phyloP scores from a whole-genome alignment of 1,284 basidiomycete genomes.

The Puccinia hordei region DNA sequence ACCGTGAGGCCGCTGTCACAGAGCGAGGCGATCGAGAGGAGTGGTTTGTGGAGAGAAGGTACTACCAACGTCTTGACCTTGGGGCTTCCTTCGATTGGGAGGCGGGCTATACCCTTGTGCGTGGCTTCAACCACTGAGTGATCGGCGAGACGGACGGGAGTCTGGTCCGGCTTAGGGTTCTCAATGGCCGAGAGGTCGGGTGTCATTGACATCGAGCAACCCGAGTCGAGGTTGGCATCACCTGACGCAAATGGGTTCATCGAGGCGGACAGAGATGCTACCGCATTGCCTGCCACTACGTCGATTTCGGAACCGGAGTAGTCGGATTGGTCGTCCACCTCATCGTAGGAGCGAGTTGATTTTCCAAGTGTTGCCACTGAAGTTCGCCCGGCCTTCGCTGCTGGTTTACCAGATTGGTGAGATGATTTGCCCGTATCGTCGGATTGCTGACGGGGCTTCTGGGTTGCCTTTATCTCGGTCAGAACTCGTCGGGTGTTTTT shows the following conservation, averaged over 20 bases:
- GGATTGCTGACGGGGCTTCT: not conserved
- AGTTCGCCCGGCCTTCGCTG: not conserved
- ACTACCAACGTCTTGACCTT: not conserved
- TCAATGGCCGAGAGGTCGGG: not conserved
- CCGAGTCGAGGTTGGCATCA: conserved; percentile 13
- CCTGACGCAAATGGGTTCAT: not conserved
- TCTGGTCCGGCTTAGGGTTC: not conserved
- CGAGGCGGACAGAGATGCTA: too few relatives aligned
- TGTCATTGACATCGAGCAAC: conserved; percentile 9
- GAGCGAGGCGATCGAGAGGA: conserved; percentile 2
- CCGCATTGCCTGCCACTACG: not conserved
- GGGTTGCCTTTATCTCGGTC: too few relatives aligned
- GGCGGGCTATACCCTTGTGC: not conserved
- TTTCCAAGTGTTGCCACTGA: not conserved
- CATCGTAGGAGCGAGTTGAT: too few relatives aligned
- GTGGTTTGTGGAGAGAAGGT: conserved; percentile 1
- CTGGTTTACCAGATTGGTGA: not conserved
- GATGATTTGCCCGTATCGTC: too few relatives aligned
- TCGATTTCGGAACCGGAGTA: not conserved
- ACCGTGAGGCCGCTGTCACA: conserved; percentile 5
- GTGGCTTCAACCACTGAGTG: not conserved
- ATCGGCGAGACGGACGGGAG: not conserved
- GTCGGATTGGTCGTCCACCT: not conserved
- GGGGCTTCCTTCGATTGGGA: not conserved
- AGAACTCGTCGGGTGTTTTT: too few relatives aligned